Percentiles rank a stretch among this genome's conserved stretches.
Evolutionary conservation across 305 asterid genomes (phyloP).

Genomic region (Striga hermonthica): DNA sequence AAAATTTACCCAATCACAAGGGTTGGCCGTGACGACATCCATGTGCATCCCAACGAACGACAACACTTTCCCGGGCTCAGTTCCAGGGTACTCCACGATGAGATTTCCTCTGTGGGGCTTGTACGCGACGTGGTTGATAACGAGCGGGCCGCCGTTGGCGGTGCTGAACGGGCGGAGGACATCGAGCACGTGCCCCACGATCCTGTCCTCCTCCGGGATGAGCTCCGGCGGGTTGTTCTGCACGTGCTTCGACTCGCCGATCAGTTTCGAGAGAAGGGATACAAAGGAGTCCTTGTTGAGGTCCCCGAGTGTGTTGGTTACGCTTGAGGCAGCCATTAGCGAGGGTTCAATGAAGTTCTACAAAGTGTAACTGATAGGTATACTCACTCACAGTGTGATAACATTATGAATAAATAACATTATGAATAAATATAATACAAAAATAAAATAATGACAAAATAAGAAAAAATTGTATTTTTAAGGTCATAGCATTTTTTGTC

Average conservation of each 20-base stretch:
- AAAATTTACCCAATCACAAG: conserved; percentile 70
- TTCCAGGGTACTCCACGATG: conserved; percentile 92
- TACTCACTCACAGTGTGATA: too few relatives aligned
- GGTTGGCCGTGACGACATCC: conserved; percentile 97
- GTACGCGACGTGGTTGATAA: conserved; percentile 71
- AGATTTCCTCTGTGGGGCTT: conserved; percentile 90
- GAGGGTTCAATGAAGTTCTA: too few relatives aligned
- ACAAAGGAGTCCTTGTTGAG: conserved; percentile 68
- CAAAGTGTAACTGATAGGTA: too few relatives aligned
- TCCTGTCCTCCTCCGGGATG: conserved; percentile 92
- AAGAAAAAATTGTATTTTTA: too few relatives aligned
- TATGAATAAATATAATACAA: too few relatives aligned
- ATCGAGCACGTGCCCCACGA: conserved; percentile 75
- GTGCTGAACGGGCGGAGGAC: conserved; percentile 71
- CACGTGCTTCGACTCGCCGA: conserved; percentile 79
- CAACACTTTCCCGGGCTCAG: conserved; percentile 63
- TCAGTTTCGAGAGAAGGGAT: conserved; percentile 61
- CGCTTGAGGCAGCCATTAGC: conserved; percentile 44
- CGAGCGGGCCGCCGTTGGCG: conserved; percentile 78
- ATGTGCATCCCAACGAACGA: conserved; percentile 98
- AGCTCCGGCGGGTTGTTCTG: conserved; percentile 96
- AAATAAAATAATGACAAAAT: too few relatives aligned
- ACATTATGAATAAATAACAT: too few relatives aligned
- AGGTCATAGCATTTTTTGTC: too few relatives aligned
- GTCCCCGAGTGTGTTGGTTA: conserved; percentile 55